These are phyloP conservation scores for Eleusine indica DNA, from an alignment of 176 grass and related monocot genomes.

Conservation along the genomic window DNA sequence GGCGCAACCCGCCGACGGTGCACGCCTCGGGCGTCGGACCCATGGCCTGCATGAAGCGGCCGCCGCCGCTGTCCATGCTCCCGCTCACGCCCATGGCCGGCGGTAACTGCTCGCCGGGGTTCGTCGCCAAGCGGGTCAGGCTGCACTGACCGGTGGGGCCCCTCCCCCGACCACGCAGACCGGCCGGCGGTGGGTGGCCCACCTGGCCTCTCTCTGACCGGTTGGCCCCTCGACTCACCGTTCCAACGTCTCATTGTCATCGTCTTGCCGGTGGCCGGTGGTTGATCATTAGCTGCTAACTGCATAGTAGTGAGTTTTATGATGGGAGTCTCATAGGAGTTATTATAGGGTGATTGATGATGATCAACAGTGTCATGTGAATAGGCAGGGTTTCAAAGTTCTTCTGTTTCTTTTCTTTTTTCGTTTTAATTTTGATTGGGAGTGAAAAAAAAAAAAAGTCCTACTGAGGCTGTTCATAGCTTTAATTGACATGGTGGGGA, in stretches of 20 bases:
- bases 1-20: constrained; percentile 79
- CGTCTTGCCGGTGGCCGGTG: not conserved
- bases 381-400: constrained; percentile 31
- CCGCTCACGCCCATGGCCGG: constrained; percentile 23
- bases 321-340: constrained; percentile 32
- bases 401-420: not conserved
- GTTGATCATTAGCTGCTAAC: constrained; percentile 40
- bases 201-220: not conserved
- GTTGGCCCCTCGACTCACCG: not conserved
- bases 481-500: constrained; percentile 23
- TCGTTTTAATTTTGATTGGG: not conserved
- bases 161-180: not conserved
- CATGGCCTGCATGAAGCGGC: constrained; percentile 45
- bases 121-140: constrained; percentile 52
- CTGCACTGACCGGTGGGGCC: constrained; percentile 33
- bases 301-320: constrained; percentile 27
- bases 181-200: not conserved
- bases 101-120: constrained; percentile 33
- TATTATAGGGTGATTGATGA: constrained; percentile 30
- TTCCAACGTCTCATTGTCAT: not conserved
- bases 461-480: constrained; percentile 42
- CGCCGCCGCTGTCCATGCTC: constrained; percentile 31
- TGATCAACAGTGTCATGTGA: constrained; percentile 22
- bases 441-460: not conserved
- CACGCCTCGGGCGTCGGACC: constrained; percentile 41